Evolutionary conservation across 78 protist species (phyloP).

Genomic region (Polysphondylium violaceum): DNA sequence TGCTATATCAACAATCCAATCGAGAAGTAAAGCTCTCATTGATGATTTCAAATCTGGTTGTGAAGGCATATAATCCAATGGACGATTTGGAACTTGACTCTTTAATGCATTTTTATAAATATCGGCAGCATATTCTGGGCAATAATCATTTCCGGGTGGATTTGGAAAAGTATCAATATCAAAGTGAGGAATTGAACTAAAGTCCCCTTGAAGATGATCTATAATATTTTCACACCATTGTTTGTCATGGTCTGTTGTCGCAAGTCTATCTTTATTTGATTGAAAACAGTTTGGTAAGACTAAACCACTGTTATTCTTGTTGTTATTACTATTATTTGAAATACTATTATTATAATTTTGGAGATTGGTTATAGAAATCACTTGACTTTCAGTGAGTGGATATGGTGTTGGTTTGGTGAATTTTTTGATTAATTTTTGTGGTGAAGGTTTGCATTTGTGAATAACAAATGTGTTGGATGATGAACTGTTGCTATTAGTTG

Average conservation of each 20-base stretch:
- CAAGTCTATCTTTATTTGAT: neutral
- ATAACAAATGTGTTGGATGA: neutral
- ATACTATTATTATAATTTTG: neutral
- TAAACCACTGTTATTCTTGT: neutral
- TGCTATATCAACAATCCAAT: slow-evolving; percentile 94
- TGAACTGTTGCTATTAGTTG: neutral
- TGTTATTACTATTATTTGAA: slow-evolving; percentile 9
- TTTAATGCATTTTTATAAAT: slow-evolving; percentile 38
- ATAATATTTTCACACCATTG: neutral
- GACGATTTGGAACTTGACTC: slow-evolving; percentile 38
- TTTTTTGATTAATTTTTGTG: neutral
- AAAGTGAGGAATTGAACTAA: neutral
- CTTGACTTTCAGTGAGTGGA: neutral
- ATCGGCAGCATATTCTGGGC: slow-evolving; percentile 50
- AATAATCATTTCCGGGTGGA: slow-evolving; percentile 9
- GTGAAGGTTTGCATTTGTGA: too few relatives aligned
- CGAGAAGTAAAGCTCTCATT: slow-evolving; percentile 91
- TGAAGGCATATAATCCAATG: slow-evolving; percentile 48
- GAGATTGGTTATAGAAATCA: neutral
- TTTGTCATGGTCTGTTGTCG: neutral
- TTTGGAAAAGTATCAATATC: slow-evolving; percentile 40
- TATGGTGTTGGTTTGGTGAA: neutral
- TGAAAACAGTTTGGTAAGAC: neutral
- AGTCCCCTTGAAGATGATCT: slow-evolving; percentile 27
- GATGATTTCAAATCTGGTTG: slow-evolving; percentile 84